These are phyloP conservation scores for Drechslerella dactyloides DNA, from an alignment of 2,329 filamentous ascomycete species.

Conservation along the genomic window DNA sequence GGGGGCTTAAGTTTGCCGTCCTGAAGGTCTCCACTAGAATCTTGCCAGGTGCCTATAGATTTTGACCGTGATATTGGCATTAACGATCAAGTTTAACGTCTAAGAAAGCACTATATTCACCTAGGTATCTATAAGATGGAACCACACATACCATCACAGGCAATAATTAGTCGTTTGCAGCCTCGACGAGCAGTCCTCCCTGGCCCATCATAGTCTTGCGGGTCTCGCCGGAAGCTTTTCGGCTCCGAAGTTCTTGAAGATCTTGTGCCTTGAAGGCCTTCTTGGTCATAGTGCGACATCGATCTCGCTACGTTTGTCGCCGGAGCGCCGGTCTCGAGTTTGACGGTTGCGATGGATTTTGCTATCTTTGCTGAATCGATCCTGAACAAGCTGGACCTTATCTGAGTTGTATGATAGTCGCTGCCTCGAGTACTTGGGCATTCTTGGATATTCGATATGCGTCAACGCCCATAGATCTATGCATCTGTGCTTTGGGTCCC, in stretches of 20 bases:
- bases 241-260: no score
- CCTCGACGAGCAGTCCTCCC: slow-evolving; percentile 20
- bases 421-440: no score
- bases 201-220: slow-evolving; percentile 29
- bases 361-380: no score
- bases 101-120: not conserved
- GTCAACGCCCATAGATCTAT: no score
- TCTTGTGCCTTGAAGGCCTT: slow-evolving; percentile 20
- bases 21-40: slow-evolving; percentile 51
- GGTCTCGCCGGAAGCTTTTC: not conserved
- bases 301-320: no score
- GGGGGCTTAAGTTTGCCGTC: slow-evolving; percentile 51
- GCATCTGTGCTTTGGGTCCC: no score
- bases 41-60: slow-evolving; percentile 53
- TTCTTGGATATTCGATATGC: no score
- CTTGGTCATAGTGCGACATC: slow-evolving; percentile 24
- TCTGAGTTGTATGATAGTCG: no score
- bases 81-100: slow-evolving; percentile 1
- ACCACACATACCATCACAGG: slow-evolving; percentile 53
- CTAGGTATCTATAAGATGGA: not conserved
- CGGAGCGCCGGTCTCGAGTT: no score
- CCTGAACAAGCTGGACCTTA: not conserved
- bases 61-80: slow-evolving; percentile 1
- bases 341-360: no score
- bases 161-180: slow-evolving; percentile 53